Conservation (phyloP, 306 rosid genomes). For the Prosopis cineraria region DNA sequence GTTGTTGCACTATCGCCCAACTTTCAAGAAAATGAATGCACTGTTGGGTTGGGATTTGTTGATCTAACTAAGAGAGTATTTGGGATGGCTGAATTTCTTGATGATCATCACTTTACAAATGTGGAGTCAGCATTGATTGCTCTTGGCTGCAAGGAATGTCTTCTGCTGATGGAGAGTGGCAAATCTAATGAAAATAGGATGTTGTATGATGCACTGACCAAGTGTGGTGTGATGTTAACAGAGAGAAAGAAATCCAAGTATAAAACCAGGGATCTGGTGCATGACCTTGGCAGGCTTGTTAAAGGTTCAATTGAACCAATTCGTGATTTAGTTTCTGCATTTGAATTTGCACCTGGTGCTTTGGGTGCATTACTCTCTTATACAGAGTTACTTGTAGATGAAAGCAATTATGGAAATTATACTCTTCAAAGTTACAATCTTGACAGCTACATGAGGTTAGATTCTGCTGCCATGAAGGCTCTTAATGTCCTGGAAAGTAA, state of each 20-base stretch:
- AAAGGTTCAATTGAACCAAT: constrained; percentile 94
- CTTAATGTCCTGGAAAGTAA: constrained; percentile 89
- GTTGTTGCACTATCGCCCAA: constrained; percentile 72
- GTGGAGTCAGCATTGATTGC: constrained; percentile 91
- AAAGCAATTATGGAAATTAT: constrained; percentile 85
- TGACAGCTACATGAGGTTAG: constrained; percentile 86
- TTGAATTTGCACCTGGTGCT: constrained; percentile 91
- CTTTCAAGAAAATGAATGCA: constrained; percentile 75
- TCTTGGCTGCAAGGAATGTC: constrained; percentile 96
- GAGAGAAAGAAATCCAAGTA: constrained; percentile 87
- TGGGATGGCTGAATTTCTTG: constrained; percentile 91
- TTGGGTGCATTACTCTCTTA: constrained; percentile 85
- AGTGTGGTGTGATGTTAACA: constrained; percentile 91
- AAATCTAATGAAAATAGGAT: constrained; percentile 66
- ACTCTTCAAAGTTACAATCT: constrained; percentile 76
- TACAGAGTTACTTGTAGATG: constrained; percentile 88
- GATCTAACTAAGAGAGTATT: constrained; percentile 85
- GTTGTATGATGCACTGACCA: constrained; percentile 66
- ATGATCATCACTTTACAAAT: constrained; percentile 88
- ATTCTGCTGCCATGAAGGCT: constrained; percentile 93
- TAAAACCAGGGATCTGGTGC: constrained; percentile 85
- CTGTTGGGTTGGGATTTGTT: constrained; percentile 78
- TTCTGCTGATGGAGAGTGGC: constrained; percentile 65
- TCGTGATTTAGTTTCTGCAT: constrained; percentile 79
- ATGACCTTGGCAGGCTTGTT: constrained; percentile 89